Conservation (phyloP, 1,284 basidiomycete species). For the Moesziomyces sp. region DNA sequence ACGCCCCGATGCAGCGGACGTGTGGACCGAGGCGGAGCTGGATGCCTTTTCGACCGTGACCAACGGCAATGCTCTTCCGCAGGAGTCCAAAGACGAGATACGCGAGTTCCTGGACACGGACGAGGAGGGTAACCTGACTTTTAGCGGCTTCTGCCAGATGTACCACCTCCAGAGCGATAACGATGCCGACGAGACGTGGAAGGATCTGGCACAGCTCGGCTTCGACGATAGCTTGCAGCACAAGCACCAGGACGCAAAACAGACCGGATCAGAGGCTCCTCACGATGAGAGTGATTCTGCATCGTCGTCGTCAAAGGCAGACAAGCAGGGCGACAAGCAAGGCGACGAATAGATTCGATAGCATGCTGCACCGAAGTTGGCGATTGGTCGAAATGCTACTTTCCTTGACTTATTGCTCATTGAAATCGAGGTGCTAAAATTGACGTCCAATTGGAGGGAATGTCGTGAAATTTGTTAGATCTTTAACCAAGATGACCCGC, state of each 20-base stretch:
- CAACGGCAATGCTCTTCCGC: conserved; percentile 38
- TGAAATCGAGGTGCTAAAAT: too few species aligned
- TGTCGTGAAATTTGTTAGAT: too few species aligned
- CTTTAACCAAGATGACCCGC: too few species aligned
- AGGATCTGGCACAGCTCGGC: conserved; percentile 43
- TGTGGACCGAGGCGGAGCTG: conserved; percentile 42
- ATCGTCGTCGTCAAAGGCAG: too few species aligned
- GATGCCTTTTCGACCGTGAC: conserved; percentile 47
- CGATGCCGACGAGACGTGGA: conserved; percentile 56
- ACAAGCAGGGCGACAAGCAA: too few species aligned
- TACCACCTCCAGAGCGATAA: conserved; percentile 55
- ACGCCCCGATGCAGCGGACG: conserved; percentile 16
- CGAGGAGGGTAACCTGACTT: conserved; percentile 44
- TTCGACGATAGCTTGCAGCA: conserved; percentile 26
- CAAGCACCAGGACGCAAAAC: background rate
- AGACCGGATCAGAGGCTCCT: background rate
- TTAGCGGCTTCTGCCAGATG: conserved; percentile 51
- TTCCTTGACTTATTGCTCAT: too few species aligned
- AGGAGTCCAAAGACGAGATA: conserved; percentile 56
- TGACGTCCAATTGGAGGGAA: too few species aligned
- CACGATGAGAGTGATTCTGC: too few species aligned
- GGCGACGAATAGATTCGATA: too few species aligned
- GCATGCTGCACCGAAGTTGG: too few species aligned
- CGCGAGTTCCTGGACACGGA: conserved; percentile 52
- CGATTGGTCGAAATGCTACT: too few species aligned